Evolutionary conservation across 176 grass and related monocot genomes (phyloP), one percentile per base, ranked within the genome.

Genomic region (Alopecurus myosuroides): DNA sequence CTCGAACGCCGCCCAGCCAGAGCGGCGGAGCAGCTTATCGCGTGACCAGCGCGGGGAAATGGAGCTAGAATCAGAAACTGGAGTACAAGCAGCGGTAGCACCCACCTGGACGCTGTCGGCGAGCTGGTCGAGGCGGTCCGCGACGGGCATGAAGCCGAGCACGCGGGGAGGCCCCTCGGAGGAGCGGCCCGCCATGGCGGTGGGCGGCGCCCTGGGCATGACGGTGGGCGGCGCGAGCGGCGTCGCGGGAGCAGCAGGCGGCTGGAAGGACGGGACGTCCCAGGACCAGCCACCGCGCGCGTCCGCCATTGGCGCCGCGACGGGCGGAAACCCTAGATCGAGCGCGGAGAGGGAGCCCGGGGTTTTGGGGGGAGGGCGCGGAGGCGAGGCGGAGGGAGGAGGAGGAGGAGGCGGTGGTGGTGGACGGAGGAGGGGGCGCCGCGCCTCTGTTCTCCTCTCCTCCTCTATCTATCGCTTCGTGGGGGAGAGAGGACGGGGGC

Each of bases 251-350:
- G 63, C 81, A 8, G 84, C 58, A 69, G 76, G 85, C 74, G 81
- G 80, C 82, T 98, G 93, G 83, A 98, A 98, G 33, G 93, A 91
- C 14, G 93, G 86, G 77, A 98, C 83, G 83, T 98, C 93, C 96
- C 96, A 98, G 13, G 89, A 78, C 96, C 96, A 95, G 74, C 91
- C 86, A 40, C 87, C 90, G 40, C 87, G 92, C 80, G 84, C 65
- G 80, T 90, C 91, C 89, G 91, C 81, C 96, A 98, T 98, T 88
- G 89, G 79, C 71, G 75, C 63, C 88, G 75, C 81, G 44, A 60
- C 78, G 64, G 44, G 25, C 79, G 65, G 82, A 81, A 98, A 94
- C 87, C 93, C 96, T 98, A 98, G 83, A 95, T 89, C 89, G 85
- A 46, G 48, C 39, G 57, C 41, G 40, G 37, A 6, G 67, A 6